A percentile compares a stretch with the other conserved stretches of the same genome.
Conservation (phyloP, 257 asterid species). For the Nicotiana noctiflora region DNA sequence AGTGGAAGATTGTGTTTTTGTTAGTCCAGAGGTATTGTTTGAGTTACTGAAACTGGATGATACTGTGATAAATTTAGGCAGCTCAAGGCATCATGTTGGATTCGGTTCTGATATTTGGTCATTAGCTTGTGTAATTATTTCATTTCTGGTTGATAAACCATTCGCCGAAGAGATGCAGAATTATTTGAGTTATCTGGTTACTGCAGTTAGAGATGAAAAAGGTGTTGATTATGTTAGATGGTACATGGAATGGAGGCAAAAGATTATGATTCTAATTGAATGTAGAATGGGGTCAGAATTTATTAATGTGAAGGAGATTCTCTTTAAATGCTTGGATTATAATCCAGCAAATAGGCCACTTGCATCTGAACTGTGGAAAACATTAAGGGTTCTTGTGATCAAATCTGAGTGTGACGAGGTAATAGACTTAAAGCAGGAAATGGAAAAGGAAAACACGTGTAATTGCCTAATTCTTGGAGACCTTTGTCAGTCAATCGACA, state of each 20-base stretch:
- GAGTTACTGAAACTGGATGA: conserved; percentile 29
- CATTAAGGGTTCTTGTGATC: conserved; percentile 42
- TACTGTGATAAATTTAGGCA: conserved; percentile 26
- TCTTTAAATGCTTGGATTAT: conserved; percentile 52
- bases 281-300: conserved; percentile 33
- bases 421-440: conserved; percentile 18
- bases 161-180: conserved; percentile 36
- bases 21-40: conserved; percentile 62
- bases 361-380: conserved; percentile 57
- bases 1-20: conserved; percentile 32
- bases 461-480: conserved; percentile 45
- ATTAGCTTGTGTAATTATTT: conserved; percentile 52
- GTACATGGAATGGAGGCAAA: conserved; percentile 45
- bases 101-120: conserved; percentile 83
- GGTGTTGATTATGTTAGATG: conserved; percentile 28
- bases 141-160: conserved; percentile 52
- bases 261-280: conserved; percentile 35
- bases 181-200: conserved; percentile 22
- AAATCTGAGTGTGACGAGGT: conserved; percentile 33
- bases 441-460: conserved; percentile 17
- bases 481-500: conserved; percentile 24
- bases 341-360: conserved; percentile 51
- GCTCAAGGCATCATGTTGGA: conserved; percentile 31
- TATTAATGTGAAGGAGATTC: conserved; percentile 28
- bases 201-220: conserved; percentile 26